These are phyloP conservation scores for Gnaphalium uliginosum DNA, from an alignment of 129 eudicot species.

Conservation along the genomic window DNA sequence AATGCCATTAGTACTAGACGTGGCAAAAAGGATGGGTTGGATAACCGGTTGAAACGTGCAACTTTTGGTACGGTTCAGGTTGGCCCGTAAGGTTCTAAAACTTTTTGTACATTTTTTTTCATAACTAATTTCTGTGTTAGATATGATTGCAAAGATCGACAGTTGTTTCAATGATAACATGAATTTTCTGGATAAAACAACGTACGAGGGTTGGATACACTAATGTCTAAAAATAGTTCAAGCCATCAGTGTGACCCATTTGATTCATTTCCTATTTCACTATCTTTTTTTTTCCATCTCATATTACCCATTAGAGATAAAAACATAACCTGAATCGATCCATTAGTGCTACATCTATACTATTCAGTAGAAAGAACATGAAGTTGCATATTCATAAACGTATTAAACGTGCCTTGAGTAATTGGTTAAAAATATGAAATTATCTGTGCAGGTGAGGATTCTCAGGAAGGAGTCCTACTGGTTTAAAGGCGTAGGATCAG, in stretches of 20 bases:
- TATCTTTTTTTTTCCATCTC: background rate
- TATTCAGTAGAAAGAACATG: too few relatives aligned
- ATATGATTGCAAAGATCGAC: background rate
- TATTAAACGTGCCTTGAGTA: background rate
- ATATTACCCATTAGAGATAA: background rate
- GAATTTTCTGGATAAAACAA: background rate
- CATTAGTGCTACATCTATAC: too few relatives aligned
- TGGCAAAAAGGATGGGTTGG: background rate
- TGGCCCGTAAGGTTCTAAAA: background rate
- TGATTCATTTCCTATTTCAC: background rate
- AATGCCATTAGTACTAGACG: background rate
- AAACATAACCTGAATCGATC: background rate
- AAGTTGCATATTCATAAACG: background rate
- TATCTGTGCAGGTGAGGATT: conserved; percentile 71
- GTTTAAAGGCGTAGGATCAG: conserved; percentile 62
- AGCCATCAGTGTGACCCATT: background rate
- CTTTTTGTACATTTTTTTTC: background rate
- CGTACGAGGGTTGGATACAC: background rate
- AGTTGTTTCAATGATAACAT: too few relatives aligned
- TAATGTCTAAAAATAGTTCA: too few relatives aligned
- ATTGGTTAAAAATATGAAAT: background rate
- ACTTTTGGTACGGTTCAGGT: background rate
- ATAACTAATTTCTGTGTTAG: background rate
- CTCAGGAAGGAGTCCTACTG: conserved; percentile 89
- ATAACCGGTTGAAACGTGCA: background rate